phyloP scores from a whole-genome alignment of 2,329 filamentous ascomycete genomes.

The Diaporthe aspalathi region DNA sequence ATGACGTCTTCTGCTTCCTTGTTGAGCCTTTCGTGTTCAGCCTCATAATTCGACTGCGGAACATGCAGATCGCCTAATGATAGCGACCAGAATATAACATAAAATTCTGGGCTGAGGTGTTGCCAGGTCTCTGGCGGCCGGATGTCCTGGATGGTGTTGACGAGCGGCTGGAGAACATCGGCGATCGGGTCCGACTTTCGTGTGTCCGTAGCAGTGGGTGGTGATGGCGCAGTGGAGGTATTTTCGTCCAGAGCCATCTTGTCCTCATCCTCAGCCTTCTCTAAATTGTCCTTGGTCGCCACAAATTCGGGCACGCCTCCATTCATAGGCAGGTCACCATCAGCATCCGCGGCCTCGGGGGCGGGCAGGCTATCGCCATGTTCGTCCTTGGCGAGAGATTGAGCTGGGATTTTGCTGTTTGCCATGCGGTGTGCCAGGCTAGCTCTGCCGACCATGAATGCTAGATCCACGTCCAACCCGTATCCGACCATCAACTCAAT shows the following conservation, averaged over 20 bases:
- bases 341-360: conserved; percentile 55
- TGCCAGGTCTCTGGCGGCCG: conserved; percentile 74
- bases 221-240: conserved; percentile 42
- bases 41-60: conserved; percentile 80
- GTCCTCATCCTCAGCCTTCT: conserved; percentile 45
- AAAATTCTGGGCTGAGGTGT: conserved; percentile 82
- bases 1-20: conserved; percentile 75
- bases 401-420: conserved; percentile 34
- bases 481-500: conserved; percentile 80
- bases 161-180: conserved; percentile 78
- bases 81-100: conserved; percentile 91
- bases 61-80: conserved; percentile 84
- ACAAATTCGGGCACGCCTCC: conserved; percentile 39
- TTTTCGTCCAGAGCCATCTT: conserved; percentile 47
- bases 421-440: conserved; percentile 76
- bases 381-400: conserved; percentile 46
- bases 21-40: conserved; percentile 77
- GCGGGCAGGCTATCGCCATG: conserved; percentile 44
- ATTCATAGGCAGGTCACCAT: conserved; percentile 66
- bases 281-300: conserved; percentile 15
- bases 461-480: conserved; percentile 81
- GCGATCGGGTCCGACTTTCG: conserved; percentile 66
- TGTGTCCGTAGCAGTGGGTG: conserved; percentile 44
- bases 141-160: conserved; percentile 72
- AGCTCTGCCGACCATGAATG: conserved; percentile 84